Conservation (phyloP, 2,329 filamentous ascomycete species). For the Tolypocladium paradoxum region DNA sequence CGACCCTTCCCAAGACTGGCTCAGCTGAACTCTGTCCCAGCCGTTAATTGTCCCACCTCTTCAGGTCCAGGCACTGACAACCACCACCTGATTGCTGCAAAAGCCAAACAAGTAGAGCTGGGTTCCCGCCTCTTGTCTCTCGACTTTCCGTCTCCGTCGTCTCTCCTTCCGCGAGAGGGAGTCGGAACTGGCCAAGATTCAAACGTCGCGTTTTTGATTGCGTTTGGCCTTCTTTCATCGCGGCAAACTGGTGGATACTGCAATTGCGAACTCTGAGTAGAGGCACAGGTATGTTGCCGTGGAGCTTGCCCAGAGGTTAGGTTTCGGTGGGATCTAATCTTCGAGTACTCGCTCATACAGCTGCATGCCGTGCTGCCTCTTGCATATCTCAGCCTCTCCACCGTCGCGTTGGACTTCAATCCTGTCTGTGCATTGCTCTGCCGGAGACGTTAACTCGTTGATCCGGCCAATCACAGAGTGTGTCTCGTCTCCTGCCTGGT, state of each 20-base stretch:
- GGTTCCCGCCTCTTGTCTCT: neutral
- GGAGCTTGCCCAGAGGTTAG: slow-evolving; percentile 4
- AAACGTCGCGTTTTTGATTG: neutral
- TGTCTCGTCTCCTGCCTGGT: slow-evolving; percentile 36
- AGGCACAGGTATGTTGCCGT: slow-evolving; percentile 15
- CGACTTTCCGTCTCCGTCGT: neutral
- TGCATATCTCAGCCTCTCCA: slow-evolving; percentile 27
- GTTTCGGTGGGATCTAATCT: slow-evolving; percentile 6
- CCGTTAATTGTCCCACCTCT: slow-evolving; percentile 11
- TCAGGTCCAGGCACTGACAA: neutral
- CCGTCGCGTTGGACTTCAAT: slow-evolving; percentile 31
- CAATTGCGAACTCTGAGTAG: neutral
- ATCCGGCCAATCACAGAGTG: slow-evolving; percentile 41
- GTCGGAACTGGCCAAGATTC: neutral
- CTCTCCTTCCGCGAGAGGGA: neutral
- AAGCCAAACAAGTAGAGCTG: neutral
- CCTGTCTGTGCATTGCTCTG: slow-evolving; percentile 34
- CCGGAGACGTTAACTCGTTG: slow-evolving; percentile 58
- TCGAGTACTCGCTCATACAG: slow-evolving; percentile 12
- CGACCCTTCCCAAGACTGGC: slow-evolving; percentile 25
- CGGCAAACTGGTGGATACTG: neutral
- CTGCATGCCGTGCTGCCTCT: slow-evolving; percentile 24
- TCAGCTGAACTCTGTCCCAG: slow-evolving; percentile 4
- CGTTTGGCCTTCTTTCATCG: neutral
- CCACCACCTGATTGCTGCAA: neutral